Evolutionary conservation across 2,329 filamentous ascomycete species (phyloP).

Genomic region (Calcarisporium arbuscula): DNA sequence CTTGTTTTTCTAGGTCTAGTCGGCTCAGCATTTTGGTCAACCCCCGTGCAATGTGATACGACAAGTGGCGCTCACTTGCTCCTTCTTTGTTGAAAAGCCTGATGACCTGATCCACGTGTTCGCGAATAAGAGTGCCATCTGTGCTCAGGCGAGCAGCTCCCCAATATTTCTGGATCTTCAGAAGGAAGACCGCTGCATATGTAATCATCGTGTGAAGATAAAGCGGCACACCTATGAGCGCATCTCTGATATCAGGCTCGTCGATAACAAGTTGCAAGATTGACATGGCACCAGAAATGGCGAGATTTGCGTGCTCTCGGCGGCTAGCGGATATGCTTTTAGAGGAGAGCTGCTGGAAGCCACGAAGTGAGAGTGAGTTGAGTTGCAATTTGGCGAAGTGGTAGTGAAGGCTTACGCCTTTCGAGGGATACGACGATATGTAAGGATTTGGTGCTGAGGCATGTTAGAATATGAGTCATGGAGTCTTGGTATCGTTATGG

Average conservation of each 20-base stretch:
- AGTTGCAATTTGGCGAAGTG: conserved; percentile 44
- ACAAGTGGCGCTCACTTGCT: too few relatives aligned
- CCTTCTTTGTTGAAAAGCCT: too few relatives aligned
- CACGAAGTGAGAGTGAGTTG: conserved; percentile 40
- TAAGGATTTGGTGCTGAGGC: conserved; percentile 35
- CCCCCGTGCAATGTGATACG: too few relatives aligned
- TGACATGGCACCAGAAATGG: conserved; percentile 26
- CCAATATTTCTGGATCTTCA: conserved; percentile 26
- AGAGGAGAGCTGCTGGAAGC: conserved; percentile 21
- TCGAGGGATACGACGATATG: conserved; percentile 41
- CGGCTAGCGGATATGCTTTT: conserved; percentile 37
- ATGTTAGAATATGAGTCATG: conserved; percentile 16
- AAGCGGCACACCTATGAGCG: conserved; percentile 24
- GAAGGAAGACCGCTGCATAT: conserved; percentile 24
- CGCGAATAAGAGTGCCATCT: too few relatives aligned
- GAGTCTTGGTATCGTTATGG: too few relatives aligned
- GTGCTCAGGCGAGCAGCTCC: too few relatives aligned
- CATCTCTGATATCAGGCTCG: conserved; percentile 22
- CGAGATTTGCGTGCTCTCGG: conserved; percentile 35
- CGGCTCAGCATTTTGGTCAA: too few relatives aligned
- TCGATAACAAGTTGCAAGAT: conserved; percentile 22
- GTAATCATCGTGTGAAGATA: conserved; percentile 26
- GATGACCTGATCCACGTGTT: too few relatives aligned
- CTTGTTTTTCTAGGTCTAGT: too few relatives aligned
- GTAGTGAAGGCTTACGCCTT: conserved; percentile 42